These are phyloP conservation scores for Flaveria floridana DNA, from an alignment of 140 eudicot species.

Conservation along the genomic window DNA sequence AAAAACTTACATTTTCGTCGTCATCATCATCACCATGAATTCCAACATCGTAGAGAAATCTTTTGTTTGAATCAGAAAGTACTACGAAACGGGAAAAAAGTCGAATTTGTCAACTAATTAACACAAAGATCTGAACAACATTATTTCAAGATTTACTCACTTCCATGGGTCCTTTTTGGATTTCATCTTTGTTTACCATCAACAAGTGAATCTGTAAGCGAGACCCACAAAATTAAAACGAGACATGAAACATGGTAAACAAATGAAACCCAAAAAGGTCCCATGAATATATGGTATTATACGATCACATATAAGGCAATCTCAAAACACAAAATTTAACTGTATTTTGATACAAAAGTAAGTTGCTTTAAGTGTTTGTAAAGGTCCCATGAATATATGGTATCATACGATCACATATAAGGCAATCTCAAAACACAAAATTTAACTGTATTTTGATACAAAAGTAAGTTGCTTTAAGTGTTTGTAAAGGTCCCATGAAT, in stretches of 20 bases:
- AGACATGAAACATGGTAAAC: background rate
- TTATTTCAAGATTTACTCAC: conserved; percentile 11
- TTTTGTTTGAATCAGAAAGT: conserved; percentile 69
- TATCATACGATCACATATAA: background rate
- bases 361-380: background rate
- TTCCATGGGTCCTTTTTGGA: background rate
- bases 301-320: background rate
- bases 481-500: background rate
- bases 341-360: background rate
- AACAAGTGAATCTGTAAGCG: background rate
- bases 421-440: background rate
- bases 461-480: background rate
- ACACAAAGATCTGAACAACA: conserved; percentile 4
- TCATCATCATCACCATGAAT: conserved; percentile 52
- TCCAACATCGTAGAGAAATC: conserved; percentile 81
- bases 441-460: background rate
- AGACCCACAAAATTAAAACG: background rate
- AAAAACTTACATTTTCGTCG: conserved; percentile 50
- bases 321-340: background rate
- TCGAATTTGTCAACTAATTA: background rate
- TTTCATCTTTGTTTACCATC: conserved; percentile 13
- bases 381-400: background rate
- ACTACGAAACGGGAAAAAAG: conserved; percentile 39
- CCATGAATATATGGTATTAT: background rate
- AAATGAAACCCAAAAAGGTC: background rate